Evolutionary conservation across 306 rosid genomes (phyloP).

Genomic region (Senna siamea): DNA sequence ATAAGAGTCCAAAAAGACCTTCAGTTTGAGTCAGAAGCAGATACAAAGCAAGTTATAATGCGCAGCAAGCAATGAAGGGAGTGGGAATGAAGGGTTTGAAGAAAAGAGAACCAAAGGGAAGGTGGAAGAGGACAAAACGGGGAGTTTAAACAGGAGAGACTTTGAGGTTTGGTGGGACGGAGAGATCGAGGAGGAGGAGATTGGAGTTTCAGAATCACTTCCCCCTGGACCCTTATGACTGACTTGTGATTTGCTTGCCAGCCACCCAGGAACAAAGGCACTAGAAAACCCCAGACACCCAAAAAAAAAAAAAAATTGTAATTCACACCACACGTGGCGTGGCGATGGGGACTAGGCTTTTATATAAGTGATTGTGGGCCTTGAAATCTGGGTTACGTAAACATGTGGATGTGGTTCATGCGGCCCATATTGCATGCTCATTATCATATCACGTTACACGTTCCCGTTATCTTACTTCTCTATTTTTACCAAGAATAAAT

Average conservation of each 20-base stretch:
- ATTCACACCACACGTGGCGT: neutral
- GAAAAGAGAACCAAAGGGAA: neutral
- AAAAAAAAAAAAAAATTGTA: neutral
- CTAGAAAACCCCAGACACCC: too few species aligned
- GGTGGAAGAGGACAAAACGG: slow-evolving; percentile 17
- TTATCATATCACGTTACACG: neutral
- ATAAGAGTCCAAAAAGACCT: slow-evolving; percentile 12
- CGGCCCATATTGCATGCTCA: slow-evolving; percentile 12
- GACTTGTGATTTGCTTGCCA: too few species aligned
- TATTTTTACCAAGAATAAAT: neutral
- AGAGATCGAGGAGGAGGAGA: slow-evolving; percentile 41
- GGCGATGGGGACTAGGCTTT: neutral
- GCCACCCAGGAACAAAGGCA: neutral
- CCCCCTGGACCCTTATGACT: neutral
- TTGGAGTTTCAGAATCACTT: slow-evolving; percentile 42
- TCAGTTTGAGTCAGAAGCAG: slow-evolving; percentile 17
- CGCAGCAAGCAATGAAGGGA: slow-evolving; percentile 3
- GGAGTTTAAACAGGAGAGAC: slow-evolving; percentile 4
- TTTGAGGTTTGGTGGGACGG: slow-evolving; percentile 33
- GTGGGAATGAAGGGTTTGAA: neutral
- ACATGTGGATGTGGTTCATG: slow-evolving; percentile 13
- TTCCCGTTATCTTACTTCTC: neutral
- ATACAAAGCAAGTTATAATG: neutral
- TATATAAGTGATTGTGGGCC: neutral
- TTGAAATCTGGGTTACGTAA: slow-evolving; percentile 3